Base-by-base conservation (phyloP, 1,284 basidiomycete species). In the Coniophora puteana region DNA sequence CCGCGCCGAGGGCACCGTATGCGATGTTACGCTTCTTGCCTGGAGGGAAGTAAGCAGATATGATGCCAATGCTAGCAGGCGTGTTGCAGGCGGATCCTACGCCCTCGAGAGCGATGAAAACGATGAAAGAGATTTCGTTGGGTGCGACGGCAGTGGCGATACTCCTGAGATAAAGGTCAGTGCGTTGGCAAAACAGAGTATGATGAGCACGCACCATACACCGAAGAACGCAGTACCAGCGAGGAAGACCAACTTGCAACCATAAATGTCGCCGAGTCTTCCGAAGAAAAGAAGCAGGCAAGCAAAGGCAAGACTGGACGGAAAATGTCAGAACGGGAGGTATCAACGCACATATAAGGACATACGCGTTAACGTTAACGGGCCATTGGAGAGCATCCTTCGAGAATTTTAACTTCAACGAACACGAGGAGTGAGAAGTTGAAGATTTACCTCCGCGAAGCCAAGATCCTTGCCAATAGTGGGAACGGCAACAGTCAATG, bases 301-400 rank as follows among this genome's bases (percentile, higher is more conserved):
- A 8, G 58, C 55, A 54, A 64, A 53, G 39, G 61, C 53, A 44
- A 61, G 43, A 40, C 61, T 61, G 51, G n/a, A n/a, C n/a, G n/a
- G n/a, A n/a, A n/a, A n/a, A 21, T 13, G 11, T 22, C 14, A 25
- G 22, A 7, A 16, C 24, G 14, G 14, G 8, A 11, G 8, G 14
- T 26, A 11, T 6, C 18, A 8, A 11, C 22, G 36, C 36, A 22
- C 43, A 36, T n/a, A 25, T 45, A 12, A 33, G 33, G 27, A 65
- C 61, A 35, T 51, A 67, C 60, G 62, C 49, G 45, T 66, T 67
- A 22, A 70, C 62, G 35, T 66, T 63, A 2, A 71, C 41, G 0
- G 69, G 68, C 71, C 71, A 73, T 44, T 67, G 64, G 5, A 71
- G 51, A 33, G 65, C 56, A n/a, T 58, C 49, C 40, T 54, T 16